Evolutionary conservation across 805 yeast genomes (phyloP), one percentile per base, ranked within the genome.

Genomic region (Ogataea trehalophila): DNA sequence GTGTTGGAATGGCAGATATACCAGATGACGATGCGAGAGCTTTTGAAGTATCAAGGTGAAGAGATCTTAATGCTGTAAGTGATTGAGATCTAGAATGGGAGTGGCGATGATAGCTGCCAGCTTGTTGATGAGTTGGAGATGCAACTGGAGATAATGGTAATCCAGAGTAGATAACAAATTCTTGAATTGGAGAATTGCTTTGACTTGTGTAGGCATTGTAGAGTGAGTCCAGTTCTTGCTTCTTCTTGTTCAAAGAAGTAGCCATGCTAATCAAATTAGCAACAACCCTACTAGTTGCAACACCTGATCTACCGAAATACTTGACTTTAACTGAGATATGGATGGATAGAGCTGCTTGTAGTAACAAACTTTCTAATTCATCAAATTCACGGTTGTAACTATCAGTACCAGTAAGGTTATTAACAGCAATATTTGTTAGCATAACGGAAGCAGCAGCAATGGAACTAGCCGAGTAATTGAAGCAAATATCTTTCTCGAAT

Each of bases 401-500:
- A 60, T 68, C 58, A 64, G 64, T 46, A 31, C 69, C 67, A 52
- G 69, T 59, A 44, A 73, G 62, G 43, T 71, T 67, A 33, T 71
- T 65, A 42, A 76, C 68, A 40, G 82, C 70, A 11, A 75, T 68
- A 45, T 72, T 66, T 23, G 78, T 73, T 39, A 82, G 50, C 34
- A 72, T 58, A 34, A 76, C 66, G 6, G 85, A 72, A 39, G 84
- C 78, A 48, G 76, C 69, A 39, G 85, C 75, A 44, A 78, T 67
- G 39, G 73, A 66, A 34, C 75, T 70, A 7, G 73, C 60, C 3
- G 75, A 60, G 54, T 66, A 77, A 52, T 72, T 73, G 60, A 79
- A 76, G 47, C 81, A 76, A 48, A 83, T 66, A 49, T 75, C 75
- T 43, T 79, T 75, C 60, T 82, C 78, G 62, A 85, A 83, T 50